phyloP scores from a whole-genome alignment of 2,329 filamentous ascomycete species.

The Aspergillus udagawae region DNA sequence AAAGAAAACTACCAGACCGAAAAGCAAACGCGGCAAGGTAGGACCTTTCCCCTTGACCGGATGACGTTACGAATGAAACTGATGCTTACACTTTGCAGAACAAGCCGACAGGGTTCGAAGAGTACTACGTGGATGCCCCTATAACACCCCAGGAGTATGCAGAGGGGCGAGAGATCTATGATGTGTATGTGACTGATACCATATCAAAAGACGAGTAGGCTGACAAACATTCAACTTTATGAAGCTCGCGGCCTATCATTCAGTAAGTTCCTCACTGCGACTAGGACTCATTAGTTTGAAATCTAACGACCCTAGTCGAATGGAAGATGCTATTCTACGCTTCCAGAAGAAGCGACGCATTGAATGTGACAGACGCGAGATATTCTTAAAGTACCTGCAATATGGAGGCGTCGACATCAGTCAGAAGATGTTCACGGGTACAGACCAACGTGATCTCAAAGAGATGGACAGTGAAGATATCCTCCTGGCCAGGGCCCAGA shows the following conservation, averaged over 20 bases:
- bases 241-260: conserved; percentile 47
- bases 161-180: conserved; percentile 67
- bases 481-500: conserved; percentile 56
- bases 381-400: conserved; percentile 77
- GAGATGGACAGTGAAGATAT: conserved; percentile 62
- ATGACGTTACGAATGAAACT: neutral
- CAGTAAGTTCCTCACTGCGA: conserved; percentile 46
- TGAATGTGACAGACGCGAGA: conserved; percentile 54
- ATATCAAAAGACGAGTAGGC: neutral
- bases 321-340: conserved; percentile 79
- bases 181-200: conserved; percentile 46
- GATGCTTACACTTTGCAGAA: conserved; percentile 23
- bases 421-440: conserved; percentile 59
- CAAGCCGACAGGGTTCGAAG: conserved; percentile 67
- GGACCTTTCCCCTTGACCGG: neutral
- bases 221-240: conserved; percentile 11
- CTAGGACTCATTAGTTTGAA: no score
- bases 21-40: conserved; percentile 35
- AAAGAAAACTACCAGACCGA: conserved; percentile 34
- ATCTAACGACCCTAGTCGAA: conserved; percentile 54
- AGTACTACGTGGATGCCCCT: conserved; percentile 75
- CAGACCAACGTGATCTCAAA: conserved; percentile 60
- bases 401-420: conserved; percentile 73
- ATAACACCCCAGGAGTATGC: conserved; percentile 65
- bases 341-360: conserved; percentile 75